phyloP scores from a whole-genome alignment of 257 asterid species.

The Fraxinus pennsylvanica region DNA sequence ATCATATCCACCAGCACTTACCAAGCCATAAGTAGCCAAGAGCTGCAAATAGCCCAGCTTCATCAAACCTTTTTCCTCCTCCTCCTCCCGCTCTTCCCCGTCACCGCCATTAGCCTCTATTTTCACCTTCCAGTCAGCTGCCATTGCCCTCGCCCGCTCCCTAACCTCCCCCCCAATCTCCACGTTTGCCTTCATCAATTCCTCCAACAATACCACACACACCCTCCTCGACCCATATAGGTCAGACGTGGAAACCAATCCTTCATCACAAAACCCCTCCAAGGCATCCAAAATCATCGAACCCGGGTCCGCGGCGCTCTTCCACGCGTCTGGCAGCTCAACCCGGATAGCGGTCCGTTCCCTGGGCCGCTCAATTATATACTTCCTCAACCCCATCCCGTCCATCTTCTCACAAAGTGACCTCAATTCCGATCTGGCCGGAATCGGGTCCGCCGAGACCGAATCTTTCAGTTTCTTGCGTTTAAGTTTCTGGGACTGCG shows the following conservation, averaged over 20 bases:
- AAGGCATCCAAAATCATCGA: constrained; percentile 52
- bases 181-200: constrained; percentile 44
- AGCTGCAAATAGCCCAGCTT: constrained; percentile 54
- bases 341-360: constrained; percentile 47
- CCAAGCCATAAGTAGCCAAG: constrained; percentile 52
- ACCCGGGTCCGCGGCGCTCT: constrained; percentile 57
- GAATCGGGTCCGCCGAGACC: constrained; percentile 26
- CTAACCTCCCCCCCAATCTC: constrained; percentile 42
- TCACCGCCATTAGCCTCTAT: constrained; percentile 30
- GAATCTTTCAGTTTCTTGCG: constrained; percentile 23
- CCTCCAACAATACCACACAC: constrained; percentile 58
- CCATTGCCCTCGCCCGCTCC: constrained; percentile 42
- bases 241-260: constrained; percentile 18
- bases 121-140: constrained; percentile 44
- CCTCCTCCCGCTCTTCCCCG: constrained; percentile 30
- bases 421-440: constrained; percentile 54
- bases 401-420: constrained; percentile 56
- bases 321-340: constrained; percentile 59
- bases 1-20: constrained; percentile 35
- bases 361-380: constrained; percentile 49
- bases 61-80: constrained; percentile 42
- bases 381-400: constrained; percentile 49
- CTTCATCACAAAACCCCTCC: constrained; percentile 42
- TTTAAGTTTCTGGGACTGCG: constrained; percentile 22
- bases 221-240: constrained; percentile 38